Evolutionary conservation across 306 rosid genomes (phyloP), one percentile per base, ranked within the genome.

Genomic region (Castanea mollissima): DNA sequence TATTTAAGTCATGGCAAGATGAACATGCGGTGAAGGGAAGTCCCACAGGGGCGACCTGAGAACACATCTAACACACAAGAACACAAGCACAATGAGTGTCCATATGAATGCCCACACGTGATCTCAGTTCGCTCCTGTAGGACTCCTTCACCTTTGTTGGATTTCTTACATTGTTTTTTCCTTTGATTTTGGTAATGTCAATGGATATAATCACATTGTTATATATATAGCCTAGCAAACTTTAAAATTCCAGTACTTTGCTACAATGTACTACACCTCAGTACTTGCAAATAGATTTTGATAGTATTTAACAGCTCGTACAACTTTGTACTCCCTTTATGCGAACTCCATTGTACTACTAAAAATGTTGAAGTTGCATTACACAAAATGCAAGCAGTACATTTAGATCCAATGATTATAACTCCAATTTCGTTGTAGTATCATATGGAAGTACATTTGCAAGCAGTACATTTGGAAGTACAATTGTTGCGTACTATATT

Each of bases 1-100:
- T 19, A 60, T 60, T 8, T 25, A 59, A 25, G 2, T 1, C 1
- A 60, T 25, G 15, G 38, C 46, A 35, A 0, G 18, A 68, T 35
- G 18, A 68, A 34, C 27, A 4, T 14, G 9, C 1, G 59, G 90
- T 49, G 86, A 84, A 84, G 83, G 72, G 59, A 78, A 85, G 74
- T 75, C 64, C 88, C 2, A 73, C 96, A 88, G 93, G 93, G 94
- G 96, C 94, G 97, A 93, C 97, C 96, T 89, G 96, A 91, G 94
- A 92, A 92, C 92, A 92, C 93, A 83, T 80, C 32, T 21, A 2
- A 10, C 0, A 5, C 20, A 5, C 77, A 74, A 7, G 25, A 11
- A 21, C 20, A 55, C 16, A 29, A 70, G 18, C 6, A 27, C 4
- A 9, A 13, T 5, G 5, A 12, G 3, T 38, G 15, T 25, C 5